Base-by-base conservation (phyloP, 1,139 yeast species). In the Pichia cactophila region DNA sequence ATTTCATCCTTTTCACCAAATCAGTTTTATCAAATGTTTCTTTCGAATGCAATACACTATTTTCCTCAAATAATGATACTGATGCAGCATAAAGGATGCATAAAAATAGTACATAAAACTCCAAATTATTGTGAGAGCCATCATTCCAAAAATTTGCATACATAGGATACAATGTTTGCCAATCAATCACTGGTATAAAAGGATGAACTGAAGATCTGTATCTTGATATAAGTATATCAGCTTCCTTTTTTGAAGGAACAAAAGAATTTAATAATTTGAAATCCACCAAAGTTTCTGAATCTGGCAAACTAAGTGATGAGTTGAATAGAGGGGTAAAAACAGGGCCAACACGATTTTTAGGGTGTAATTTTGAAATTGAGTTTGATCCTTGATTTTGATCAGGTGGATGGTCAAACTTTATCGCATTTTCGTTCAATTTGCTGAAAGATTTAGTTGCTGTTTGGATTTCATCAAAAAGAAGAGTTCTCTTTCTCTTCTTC, bases 51-150 rank as follows among this genome's bases (percentile, higher is more conserved):
- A 37, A 42, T 28, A 58, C 44, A 11, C 54, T 42, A 10, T 41
- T 35, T 42, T 58, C 61, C 35, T 58, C 61, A 48, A 37, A 58
- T 36, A 57, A 50, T 3, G 60, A 54, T 14, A 58, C 60, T 1
- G 58, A 50, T 2, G 59, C 55, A 16, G 61, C 61, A 44, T 58
- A 58, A 17, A 58, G 45, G 4, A 58, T 52, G 2, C 61, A 51
- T 41, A 58, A 56, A 2, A 58, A 35, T 0, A 41, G 42, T 20
- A 55, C 50, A 28, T 47, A 58, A 43, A 58, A 58, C 2, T 51
- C 45, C 4, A 58, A 8, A 23, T 51, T 50, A 7, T 49, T 53
- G 1, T 35, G 10, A 8, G 38, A 12, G 10, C 26, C 17, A 33
- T 51, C 46, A 47, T 49, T 51, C 61, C 61, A 58, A 43, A 50